Evolutionary conservation across 139 green algal species (phyloP).

Genomic region (Micractinium conductrix): DNA sequence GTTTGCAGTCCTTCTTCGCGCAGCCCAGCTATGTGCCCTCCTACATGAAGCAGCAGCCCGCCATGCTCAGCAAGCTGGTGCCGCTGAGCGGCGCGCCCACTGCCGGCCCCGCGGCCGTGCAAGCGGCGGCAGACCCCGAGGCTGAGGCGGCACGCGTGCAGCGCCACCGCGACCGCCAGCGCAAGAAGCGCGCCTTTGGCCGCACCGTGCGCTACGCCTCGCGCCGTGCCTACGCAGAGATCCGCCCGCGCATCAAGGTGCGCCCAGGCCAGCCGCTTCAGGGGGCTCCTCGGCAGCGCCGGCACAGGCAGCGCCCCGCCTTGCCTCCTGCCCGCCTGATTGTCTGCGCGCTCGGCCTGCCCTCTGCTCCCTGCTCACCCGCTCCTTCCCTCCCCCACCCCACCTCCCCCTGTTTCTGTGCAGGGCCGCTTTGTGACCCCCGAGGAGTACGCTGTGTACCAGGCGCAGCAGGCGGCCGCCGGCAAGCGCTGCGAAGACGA

Average conservation of each 20-base stretch:
- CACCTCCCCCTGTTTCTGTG: too few species aligned
- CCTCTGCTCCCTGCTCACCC: too few species aligned
- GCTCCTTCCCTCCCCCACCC: too few species aligned
- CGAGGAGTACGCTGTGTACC: conserved; percentile 46
- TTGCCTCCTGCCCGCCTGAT: too few species aligned
- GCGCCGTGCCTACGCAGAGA: conserved; percentile 42
- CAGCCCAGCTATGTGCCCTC: conserved; percentile 20
- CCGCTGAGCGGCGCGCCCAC: background rate
- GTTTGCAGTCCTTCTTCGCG: background rate
- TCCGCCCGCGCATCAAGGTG: conserved; percentile 54
- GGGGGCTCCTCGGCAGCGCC: too few species aligned
- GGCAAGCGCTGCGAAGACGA: background rate
- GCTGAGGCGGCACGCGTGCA: conserved; percentile 15
- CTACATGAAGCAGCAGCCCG: conserved; percentile 28
- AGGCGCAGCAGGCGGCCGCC: conserved; percentile 13
- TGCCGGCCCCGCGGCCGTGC: background rate
- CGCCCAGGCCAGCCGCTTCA: too few species aligned
- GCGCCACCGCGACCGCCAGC: conserved; percentile 30
- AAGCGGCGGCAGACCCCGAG: conserved; percentile 22
- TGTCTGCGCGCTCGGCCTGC: too few species aligned
- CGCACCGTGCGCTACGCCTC: conserved; percentile 33
- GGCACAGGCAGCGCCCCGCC: too few species aligned
- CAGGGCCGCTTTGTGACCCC: conserved; percentile 51
- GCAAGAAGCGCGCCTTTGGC: conserved; percentile 37
- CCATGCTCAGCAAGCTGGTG: background rate